A percentile compares a stretch with the other conserved stretches of the same genome.
Conservation (phyloP, 2,329 filamentous ascomycete genomes). For the Sarocladiaceae sp. region DNA sequence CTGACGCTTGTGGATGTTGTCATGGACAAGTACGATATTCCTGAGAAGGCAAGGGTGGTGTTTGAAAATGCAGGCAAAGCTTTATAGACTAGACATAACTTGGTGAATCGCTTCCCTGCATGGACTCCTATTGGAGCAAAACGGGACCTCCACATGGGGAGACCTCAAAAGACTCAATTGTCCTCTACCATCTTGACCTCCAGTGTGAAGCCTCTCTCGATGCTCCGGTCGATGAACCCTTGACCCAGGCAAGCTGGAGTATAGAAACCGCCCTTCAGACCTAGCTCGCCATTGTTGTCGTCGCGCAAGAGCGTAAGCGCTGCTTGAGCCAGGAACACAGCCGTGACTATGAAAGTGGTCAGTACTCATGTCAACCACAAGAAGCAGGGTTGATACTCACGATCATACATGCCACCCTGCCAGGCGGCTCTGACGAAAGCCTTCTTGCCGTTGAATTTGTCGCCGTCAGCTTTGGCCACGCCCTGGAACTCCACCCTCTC, state of each 20-base stretch:
- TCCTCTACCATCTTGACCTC: conserved; percentile 45
- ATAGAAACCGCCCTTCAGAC: conserved; percentile 57
- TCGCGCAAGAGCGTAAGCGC: conserved; percentile 63
- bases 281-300: conserved; percentile 41
- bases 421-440: conserved; percentile 49
- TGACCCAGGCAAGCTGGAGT: conserved; percentile 70
- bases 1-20: conserved; percentile 2
- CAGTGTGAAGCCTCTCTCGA: conserved; percentile 58
- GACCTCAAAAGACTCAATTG: background rate
- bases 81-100: background rate
- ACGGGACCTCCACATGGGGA: too few relatives aligned
- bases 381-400: conserved; percentile 38
- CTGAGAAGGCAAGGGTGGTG: conserved; percentile 1
- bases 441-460: conserved; percentile 33
- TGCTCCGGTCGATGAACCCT: conserved; percentile 58
- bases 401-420: conserved; percentile 60
- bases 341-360: conserved; percentile 53
- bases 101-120: background rate
- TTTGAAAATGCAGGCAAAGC: conserved; percentile 9
- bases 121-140: too few relatives aligned
- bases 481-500: conserved; percentile 62
- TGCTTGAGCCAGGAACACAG: conserved; percentile 57
- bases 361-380: too few relatives aligned
- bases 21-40: conserved; percentile 5
- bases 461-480: conserved; percentile 57